Base-by-base conservation (phyloP, 1,139 yeast genomes). In the Arxiozyma slooffiae region DNA sequence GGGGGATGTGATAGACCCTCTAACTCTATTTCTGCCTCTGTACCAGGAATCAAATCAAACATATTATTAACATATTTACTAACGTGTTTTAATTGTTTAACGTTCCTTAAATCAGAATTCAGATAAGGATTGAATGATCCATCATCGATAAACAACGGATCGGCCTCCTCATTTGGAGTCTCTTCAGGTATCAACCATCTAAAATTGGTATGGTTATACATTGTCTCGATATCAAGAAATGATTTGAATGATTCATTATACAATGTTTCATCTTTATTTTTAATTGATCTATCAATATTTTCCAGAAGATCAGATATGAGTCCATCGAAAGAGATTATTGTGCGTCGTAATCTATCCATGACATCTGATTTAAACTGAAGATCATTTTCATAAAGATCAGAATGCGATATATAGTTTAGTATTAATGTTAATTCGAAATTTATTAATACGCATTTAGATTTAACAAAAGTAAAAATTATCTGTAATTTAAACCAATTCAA, bases 131-230 rank as follows among this genome's bases (percentile, higher is more conserved):
- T 53, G 16, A 52, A 50, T 18, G 46, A 20, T 9, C 41, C 50
- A 18, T 41, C 22, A 17, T 18, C 23, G 18, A 9, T 30, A 30
- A 30, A 30, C 11, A 9, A 21, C 34, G 57, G 60, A 17, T 50
- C 42, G 20, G 55, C 55, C 21, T 60, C 63, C 51, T 60, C 60
- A 23, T 60, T 55, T 11, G 11, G 36, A 44, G 51, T 59, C 23
- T 61, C 65, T 20, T 61, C 66, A 9, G 56, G 52, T 41, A 65
- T 53, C 21, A 63, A 54, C 60, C 67, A 67, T 49, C 60, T 65
- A 55, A 68, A 60, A 46, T 69, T 60, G 51, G 68, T 62, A 3
- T 69, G 60, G 46, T 65, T 67, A 53, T 66, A 69, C 72, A 69
- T 68, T 46, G 66, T 60, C 48, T 69, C 72, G 34, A 69, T 68